phyloP scores from a whole-genome alignment of 331 rosid species.

The Malus hybrid region DNA sequence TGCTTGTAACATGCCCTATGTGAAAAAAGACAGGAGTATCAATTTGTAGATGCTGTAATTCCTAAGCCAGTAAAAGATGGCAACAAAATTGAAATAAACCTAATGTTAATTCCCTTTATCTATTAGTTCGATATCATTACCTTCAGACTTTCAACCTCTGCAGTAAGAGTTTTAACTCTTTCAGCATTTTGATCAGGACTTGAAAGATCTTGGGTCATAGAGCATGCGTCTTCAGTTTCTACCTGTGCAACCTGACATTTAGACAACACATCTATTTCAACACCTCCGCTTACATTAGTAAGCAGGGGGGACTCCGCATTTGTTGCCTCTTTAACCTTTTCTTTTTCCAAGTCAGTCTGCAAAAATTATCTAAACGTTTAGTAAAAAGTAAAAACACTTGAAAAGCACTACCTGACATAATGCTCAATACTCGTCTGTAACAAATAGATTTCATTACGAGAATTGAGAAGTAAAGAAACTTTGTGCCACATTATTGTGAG shows the following conservation, averaged over 20 bases:
- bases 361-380: neutral
- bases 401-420: neutral
- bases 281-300: neutral
- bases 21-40: neutral
- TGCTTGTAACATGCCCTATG: constrained; percentile 46
- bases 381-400: constrained; percentile 3
- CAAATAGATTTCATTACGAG: neutral
- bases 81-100: neutral
- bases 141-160: constrained; percentile 40
- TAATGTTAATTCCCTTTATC: neutral
- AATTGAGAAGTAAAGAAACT: neutral
- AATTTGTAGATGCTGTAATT: neutral
- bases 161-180: constrained; percentile 5
- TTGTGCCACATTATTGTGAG: neutral
- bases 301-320: constrained; percentile 5
- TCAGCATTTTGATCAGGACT: constrained; percentile 43
- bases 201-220: constrained; percentile 31
- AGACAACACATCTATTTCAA: constrained; percentile 27
- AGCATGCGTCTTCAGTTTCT: constrained; percentile 37
- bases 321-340: constrained; percentile 10
- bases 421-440: neutral
- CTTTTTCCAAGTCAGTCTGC: constrained; percentile 27
- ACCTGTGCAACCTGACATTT: constrained; percentile 32
- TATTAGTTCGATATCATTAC: constrained; percentile 23
- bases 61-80: neutral